Percentiles rank a stretch among this genome's conserved stretches.
Evolutionary conservation across 345 rosid genomes (phyloP).

Genomic region (Bruguiera gymnorhiza): DNA sequence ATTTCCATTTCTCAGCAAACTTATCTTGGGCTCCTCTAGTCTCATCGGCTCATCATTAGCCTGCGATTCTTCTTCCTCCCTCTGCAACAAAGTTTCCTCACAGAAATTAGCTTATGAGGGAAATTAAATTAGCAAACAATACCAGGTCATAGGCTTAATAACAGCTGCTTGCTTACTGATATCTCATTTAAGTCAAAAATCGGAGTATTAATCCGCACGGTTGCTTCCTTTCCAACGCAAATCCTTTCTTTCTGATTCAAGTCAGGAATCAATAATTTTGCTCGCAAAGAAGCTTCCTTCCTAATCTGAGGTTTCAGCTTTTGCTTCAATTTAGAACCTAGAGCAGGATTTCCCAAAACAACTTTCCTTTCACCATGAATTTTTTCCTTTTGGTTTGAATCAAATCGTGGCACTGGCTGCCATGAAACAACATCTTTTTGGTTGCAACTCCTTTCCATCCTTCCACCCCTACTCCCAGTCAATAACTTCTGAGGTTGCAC

Average conservation of each 20-base stretch:
- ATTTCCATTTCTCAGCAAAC: constrained; percentile 33
- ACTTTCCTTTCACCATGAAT: constrained; percentile 16
- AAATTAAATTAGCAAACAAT: neutral
- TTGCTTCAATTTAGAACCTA: constrained; percentile 42
- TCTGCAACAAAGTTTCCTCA: constrained; percentile 36
- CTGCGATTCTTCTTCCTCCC: constrained; percentile 69
- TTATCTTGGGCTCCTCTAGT: constrained; percentile 39
- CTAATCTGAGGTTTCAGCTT: constrained; percentile 29
- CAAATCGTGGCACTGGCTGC: constrained; percentile 20
- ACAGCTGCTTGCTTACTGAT: constrained; percentile 46
- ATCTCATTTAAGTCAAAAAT: constrained; percentile 82
- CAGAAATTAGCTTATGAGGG: constrained; percentile 10
- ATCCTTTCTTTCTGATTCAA: constrained; percentile 36
- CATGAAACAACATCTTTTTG: constrained; percentile 28
- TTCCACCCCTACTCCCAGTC: constrained; percentile 17
- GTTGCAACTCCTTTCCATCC: constrained; percentile 25
- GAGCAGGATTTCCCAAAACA: constrained; percentile 5
- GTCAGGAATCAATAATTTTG: constrained; percentile 20
- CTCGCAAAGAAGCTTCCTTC: constrained; percentile 25
- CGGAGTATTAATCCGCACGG: constrained; percentile 30
- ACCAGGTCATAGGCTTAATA: neutral
- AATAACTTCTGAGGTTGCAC: constrained; percentile 23
- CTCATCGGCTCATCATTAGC: constrained; percentile 31
- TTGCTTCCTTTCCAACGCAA: constrained; percentile 41
- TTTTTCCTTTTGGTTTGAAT: constrained; percentile 41